Evolutionary conservation across 148 eudicot genomes (phyloP), one percentile per base, ranked within the genome.

Genomic region (Heliamphora exappendiculata): DNA sequence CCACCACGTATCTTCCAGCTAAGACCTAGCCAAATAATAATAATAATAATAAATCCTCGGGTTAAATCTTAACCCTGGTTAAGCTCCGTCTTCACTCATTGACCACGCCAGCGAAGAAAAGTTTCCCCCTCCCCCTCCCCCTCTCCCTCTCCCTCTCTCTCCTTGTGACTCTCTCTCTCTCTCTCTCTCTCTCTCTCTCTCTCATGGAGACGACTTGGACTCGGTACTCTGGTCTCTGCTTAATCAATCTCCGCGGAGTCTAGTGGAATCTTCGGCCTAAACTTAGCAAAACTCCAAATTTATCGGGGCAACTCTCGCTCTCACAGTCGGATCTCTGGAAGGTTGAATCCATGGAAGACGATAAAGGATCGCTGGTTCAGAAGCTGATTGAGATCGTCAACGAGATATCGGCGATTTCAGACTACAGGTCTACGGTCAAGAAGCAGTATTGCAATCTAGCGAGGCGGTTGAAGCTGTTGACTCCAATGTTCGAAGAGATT

Each of bases 401-500:
- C 69, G 92, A 91, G 65, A 88, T 90, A 36, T 80, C 95, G 49
- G 65, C 85, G 2, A 85, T 88, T 6, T 79, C 93, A 9, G 95
- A 85, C 3, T 91, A 86, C 79, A 77, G 89, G 28, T 55, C 73
- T 29, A 45, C 84, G 17, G 91, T 91, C n/a, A 94, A 89, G 84
- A 94, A 82, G 76, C 92, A 90, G 71, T 91, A 84, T 78, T 81
- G 87, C 45, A 94, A 94, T 76, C 76, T 94, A 78, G 92, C 93
- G 7, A 67, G 98, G 39, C 75, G 98, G 78, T 71, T 94, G 72
- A 94, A 94, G 88, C 85, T 94, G 29, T 78, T 94, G 78, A 78
- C 84, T n/a, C 95, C 98, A 60, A 84, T 94, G 95, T 94, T 94
- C 50, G 98, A 94, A 74, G 97, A 94, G 82, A 85, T 93, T 58